These are phyloP conservation scores for Entomortierella chlamydospora DNA, from an alignment of 192 early-diverging fungal genomes.

Conservation along the genomic window DNA sequence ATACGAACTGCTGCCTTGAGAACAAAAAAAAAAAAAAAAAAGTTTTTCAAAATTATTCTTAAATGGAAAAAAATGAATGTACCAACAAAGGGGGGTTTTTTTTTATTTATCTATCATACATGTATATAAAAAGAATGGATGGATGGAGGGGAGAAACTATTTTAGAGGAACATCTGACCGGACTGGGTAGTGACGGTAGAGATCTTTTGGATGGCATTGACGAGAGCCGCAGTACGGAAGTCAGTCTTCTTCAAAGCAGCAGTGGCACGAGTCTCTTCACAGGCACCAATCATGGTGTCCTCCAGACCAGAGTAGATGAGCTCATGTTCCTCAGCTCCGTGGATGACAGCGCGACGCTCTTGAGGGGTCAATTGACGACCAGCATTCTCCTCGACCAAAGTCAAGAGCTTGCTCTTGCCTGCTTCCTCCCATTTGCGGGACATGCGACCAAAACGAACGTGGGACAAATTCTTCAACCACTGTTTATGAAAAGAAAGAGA, in stretches of 20 bases:
- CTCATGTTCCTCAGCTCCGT: slow-evolving; percentile 87
- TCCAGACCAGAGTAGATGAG: slow-evolving; percentile 88
- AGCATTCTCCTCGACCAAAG: slow-evolving; percentile 79
- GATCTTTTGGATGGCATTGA: slow-evolving; percentile 88
- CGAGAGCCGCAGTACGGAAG: slow-evolving; percentile 80
- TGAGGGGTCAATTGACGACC: slow-evolving; percentile 77
- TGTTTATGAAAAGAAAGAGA: slow-evolving; percentile 37
- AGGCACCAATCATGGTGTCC: slow-evolving; percentile 88
- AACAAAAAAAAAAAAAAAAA: background rate
- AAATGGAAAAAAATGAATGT: background rate
- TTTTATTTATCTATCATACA: background rate
- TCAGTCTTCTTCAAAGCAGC: slow-evolving; percentile 73
- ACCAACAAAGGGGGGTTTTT: background rate
- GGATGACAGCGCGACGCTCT: slow-evolving; percentile 80
- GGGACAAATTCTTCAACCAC: slow-evolving; percentile 89
- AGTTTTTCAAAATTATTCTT: background rate
- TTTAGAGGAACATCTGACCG: slow-evolving; percentile 79
- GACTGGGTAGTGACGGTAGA: slow-evolving; percentile 78
- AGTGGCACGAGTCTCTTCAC: slow-evolving; percentile 78
- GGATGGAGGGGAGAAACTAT: too few relatives aligned
- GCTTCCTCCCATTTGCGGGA: slow-evolving; percentile 86
- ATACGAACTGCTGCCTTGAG: background rate
- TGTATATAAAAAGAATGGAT: background rate
- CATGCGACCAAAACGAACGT: slow-evolving; percentile 88
- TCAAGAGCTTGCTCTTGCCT: slow-evolving; percentile 75